Base-by-base conservation (phyloP, 192 early-diverging fungal genomes). In the Dissophora ornata region DNA sequence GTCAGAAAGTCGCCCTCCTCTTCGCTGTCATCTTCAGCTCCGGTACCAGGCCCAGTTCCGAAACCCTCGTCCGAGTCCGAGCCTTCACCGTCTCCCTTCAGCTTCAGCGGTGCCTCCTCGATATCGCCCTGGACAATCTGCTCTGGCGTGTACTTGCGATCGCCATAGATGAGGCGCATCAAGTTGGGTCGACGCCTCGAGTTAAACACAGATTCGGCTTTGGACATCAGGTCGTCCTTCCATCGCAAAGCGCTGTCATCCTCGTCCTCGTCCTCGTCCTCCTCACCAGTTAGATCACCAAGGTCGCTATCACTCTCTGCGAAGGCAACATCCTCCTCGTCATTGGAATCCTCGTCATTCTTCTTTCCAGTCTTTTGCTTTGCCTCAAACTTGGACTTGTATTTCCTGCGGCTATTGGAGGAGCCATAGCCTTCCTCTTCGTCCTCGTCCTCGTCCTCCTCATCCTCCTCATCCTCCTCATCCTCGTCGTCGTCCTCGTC, bases 161-260 rank as follows among this genome's bases (percentile, higher is more conserved):
- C 61, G 24, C 90, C 89, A 68, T 99, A 99, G 29, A 99, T 92
- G 0, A 96, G 70, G 32, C 94, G 87, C 95, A 96, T 96, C 41
- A 98, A 74, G 58, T 95, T 95, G 54, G 91, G 80, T 19, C 94
- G 90, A 26, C 86, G 82, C 62, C 77, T 81, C 10, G 79, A 69
- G 29, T 71, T 58, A 68, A 88, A 93, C 19, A 80, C 79, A 11
- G 83, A 68, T 28, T 82, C 80, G 8, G 89, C 93, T 66, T 88
- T 89, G 54, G 86, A 78, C 45, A 86, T 79, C 40, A 94, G 40
- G 50, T 90, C 84, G 22, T 82, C 69, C 73, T 94, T 94, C 93
- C 93, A 94, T 15, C 82, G 80, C 25, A 91, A 48, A 25, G 81
- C 66, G 6, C 87, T 88, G 41, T 84, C 83, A 2, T 85, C 62